phyloP scores from a whole-genome alignment of 2,329 filamentous ascomycete species.

The Fusarium xyrophilum region DNA sequence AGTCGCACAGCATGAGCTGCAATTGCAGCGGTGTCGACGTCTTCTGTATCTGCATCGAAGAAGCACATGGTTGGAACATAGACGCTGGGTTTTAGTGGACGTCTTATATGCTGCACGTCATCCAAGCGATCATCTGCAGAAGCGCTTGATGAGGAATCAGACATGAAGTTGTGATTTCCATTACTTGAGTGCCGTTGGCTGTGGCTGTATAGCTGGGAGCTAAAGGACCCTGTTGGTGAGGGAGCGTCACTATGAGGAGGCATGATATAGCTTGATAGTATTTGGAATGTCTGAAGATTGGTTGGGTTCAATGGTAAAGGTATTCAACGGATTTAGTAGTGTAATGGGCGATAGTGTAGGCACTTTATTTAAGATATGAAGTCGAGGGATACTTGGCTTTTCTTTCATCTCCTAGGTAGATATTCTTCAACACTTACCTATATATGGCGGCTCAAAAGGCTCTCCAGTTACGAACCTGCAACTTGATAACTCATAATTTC shows the following conservation, averaged over 20 bases:
- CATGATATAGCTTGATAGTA: conserved; percentile 15
- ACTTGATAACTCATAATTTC: conserved; percentile 2
- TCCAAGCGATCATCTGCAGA: conserved; percentile 52
- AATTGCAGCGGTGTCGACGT: conserved; percentile 69
- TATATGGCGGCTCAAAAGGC: neutral
- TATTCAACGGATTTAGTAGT: neutral
- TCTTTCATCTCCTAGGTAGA: neutral
- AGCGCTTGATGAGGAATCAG: conserved; percentile 46
- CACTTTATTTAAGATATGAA: neutral
- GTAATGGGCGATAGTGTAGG: neutral
- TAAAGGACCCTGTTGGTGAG: conserved; percentile 31
- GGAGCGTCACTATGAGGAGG: conserved; percentile 37
- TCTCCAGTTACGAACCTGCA: neutral
- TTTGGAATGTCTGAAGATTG: neutral
- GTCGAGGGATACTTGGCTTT: neutral
- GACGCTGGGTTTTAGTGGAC: conserved; percentile 60
- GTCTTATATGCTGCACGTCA: conserved; percentile 43
- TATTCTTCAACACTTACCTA: neutral
- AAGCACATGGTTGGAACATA: conserved; percentile 80
- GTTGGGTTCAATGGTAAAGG: neutral
- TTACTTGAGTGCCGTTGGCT: conserved; percentile 41
- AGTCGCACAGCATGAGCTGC: conserved; percentile 70
- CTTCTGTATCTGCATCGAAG: conserved; percentile 70
- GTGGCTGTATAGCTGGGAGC: conserved; percentile 39
- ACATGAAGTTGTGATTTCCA: conserved; percentile 37